Evolutionary conservation across 2,329 filamentous ascomycete species (phyloP), one percentile per base, ranked within the genome.

Genomic region (Arthrobotrys entomopaga): DNA sequence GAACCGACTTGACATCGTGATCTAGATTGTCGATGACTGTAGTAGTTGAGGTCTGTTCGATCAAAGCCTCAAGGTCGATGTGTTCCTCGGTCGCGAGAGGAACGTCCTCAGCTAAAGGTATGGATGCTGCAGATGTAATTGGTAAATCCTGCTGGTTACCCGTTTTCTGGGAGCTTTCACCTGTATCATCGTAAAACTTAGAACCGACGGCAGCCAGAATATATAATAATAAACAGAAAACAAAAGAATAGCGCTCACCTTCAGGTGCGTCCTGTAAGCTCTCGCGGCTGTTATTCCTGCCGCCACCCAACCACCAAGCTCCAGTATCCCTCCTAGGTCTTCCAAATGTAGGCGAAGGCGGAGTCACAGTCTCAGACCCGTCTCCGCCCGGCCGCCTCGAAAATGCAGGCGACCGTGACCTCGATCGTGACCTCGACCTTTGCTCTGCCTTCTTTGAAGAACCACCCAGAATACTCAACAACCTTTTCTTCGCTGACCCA

Each of bases 241-340:
- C 10, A 19, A 20, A 48, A 19, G 5, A 49, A 20, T 60, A 16
- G 38, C 22, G 46, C 64, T 54, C 50, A 16, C n/a, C 56, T 22
- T 50, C 49, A 42, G 63, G 38, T 52, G 46, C 34, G 29, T 6
- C 29, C 29, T 34, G 29, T 10, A 34, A 34, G 29, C 42, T 19
- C 46, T 46, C 42, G 5, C 19, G n/a, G 5, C n/a, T 10, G 11
- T 13, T 57, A 24, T 63, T 57, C 16, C 38, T 43, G 8, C 29
- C 54, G 6, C 13, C 42, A 4, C 38, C 42, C 38, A 57, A 52
- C 70, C 70, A 74, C 70, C 70, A 74, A 49, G 70, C 61, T 8
- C 69, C 69, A 5, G 69, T 73, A 43, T 74, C 57, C 34, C 63
- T 67, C 50, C 70, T 66, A 20, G 63, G 63, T 52, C 70, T 53